phyloP scores from a whole-genome alignment of 2,329 filamentous ascomycete species.

The Pseudocercospora vitis region DNA sequence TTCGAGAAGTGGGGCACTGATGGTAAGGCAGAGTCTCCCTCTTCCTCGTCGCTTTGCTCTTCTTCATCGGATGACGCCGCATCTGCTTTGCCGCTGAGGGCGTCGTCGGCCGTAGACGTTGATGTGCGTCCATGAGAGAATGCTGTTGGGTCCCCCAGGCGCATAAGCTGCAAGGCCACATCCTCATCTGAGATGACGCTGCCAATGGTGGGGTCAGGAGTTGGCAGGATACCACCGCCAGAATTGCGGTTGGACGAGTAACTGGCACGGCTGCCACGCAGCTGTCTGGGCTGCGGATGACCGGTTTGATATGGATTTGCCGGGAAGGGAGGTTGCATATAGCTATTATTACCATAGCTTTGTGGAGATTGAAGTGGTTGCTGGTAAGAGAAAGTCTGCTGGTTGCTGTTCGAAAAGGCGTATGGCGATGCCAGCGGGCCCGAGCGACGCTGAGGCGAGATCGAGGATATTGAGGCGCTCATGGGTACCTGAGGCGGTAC shows the following conservation, averaged over 20 bases:
- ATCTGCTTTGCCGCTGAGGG: slow-evolving; percentile 86
- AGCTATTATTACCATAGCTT: slow-evolving; percentile 54
- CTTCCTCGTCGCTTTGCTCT: slow-evolving; percentile 79
- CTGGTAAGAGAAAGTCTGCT: slow-evolving; percentile 77
- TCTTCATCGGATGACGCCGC: slow-evolving; percentile 67
- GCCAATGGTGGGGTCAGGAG: slow-evolving; percentile 93
- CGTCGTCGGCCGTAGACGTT: slow-evolving; percentile 89
- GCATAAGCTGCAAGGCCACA: slow-evolving; percentile 94
- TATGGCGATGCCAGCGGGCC: slow-evolving; percentile 73
- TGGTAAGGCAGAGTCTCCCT: slow-evolving; percentile 50
- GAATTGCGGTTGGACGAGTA: slow-evolving; percentile 45
- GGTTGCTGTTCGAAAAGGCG: slow-evolving; percentile 67
- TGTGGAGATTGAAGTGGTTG: slow-evolving; percentile 82
- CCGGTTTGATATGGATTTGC: slow-evolving; percentile 29
- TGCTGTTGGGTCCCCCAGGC: slow-evolving; percentile 89
- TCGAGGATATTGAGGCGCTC: slow-evolving; percentile 93
- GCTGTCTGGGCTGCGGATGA: slow-evolving; percentile 45
- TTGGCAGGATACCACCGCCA: slow-evolving; percentile 70
- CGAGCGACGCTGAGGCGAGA: slow-evolving; percentile 83
- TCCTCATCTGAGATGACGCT: slow-evolving; percentile 98
- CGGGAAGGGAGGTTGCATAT: slow-evolving; percentile 27
- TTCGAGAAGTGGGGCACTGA: slow-evolving; percentile 32
- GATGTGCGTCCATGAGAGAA: slow-evolving; percentile 91
- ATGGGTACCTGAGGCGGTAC: slow-evolving; percentile 91
- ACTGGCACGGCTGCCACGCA: slow-evolving; percentile 59